Percentiles rank a stretch among this genome's conserved stretches.
Conservation (phyloP, 768 basidiomycete species). For the Myochromella boudieri region DNA sequence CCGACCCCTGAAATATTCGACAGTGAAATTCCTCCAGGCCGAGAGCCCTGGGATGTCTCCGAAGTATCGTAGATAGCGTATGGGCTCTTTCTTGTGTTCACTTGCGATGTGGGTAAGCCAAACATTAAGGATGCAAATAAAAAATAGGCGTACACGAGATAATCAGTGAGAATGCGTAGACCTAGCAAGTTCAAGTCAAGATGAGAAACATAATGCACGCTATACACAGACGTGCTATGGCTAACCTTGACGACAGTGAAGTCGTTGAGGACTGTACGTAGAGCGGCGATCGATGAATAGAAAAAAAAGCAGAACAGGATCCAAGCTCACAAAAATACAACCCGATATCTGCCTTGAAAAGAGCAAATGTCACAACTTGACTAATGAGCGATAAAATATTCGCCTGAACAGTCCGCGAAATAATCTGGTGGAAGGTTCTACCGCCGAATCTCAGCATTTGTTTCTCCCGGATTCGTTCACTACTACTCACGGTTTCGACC, state of each 20-base stretch:
- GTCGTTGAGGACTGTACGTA: constrained; percentile 7
- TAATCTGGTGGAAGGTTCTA: constrained; percentile 3
- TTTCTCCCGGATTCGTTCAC: background rate
- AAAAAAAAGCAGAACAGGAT: background rate
- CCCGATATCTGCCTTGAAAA: constrained; percentile 5
- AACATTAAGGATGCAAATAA: background rate
- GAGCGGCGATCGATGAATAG: too few relatives aligned
- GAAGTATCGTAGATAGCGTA: background rate
- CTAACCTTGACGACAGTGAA: background rate
- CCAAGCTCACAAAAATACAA: background rate
- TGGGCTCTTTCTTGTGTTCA: background rate
- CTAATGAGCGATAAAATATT: constrained; percentile 1
- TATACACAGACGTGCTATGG: background rate
- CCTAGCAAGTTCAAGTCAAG: background rate
- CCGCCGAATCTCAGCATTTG: background rate
- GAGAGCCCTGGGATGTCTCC: background rate
- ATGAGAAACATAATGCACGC: background rate
- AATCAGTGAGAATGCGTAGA: constrained; percentile 5
- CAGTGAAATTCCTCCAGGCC: constrained; percentile 1
- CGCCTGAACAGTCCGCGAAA: background rate
- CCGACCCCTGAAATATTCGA: background rate
- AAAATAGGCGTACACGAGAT: background rate
- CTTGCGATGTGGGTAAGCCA: background rate
- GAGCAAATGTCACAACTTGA: constrained; percentile 1
- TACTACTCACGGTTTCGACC: background rate